Percentiles rank a stretch among this genome's conserved stretches.
Evolutionary conservation across 1,284 basidiomycete species (phyloP).

Genomic region (Ceratobasidium sp.): DNA sequence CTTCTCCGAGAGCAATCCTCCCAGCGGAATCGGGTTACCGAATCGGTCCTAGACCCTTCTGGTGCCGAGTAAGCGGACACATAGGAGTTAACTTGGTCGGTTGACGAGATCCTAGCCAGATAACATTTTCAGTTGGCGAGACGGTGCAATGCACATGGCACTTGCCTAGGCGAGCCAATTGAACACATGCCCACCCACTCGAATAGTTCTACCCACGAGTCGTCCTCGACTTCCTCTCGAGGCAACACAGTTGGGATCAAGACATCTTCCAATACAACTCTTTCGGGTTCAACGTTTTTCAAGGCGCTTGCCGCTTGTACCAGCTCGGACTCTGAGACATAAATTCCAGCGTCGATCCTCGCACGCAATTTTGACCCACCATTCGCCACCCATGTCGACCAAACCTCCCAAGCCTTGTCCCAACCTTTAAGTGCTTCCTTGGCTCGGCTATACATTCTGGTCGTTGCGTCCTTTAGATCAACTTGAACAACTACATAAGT

Average conservation of each 20-base stretch:
- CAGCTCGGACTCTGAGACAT: neutral
- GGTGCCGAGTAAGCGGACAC: constrained; percentile 16
- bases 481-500: constrained; percentile 14
- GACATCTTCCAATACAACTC: constrained; percentile 4
- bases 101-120: constrained; percentile 1
- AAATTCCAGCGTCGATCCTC: neutral
- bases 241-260: constrained; percentile 8
- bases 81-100: constrained; percentile 7
- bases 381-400: neutral
- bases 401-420: constrained; percentile 29
- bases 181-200: constrained; percentile 18
- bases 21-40: constrained; percentile 8
- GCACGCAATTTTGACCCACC: neutral
- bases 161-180: constrained; percentile 14
- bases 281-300: constrained; percentile 10
- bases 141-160: neutral
- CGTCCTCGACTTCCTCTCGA: neutral
- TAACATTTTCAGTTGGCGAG: neutral
- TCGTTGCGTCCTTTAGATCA: constrained; percentile 7
- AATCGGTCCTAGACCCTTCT: neutral
- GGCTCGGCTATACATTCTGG: constrained; percentile 3
- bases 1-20: neutral
- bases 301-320: neutral
- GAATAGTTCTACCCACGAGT: constrained; percentile 11
- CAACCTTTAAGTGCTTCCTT: neutral